Percentiles rank a stretch among this genome's conserved stretches.
These are phyloP conservation scores for Multifurca ochricompacta DNA, from an alignment of 768 basidiomycete species.

Conservation along the genomic window DNA sequence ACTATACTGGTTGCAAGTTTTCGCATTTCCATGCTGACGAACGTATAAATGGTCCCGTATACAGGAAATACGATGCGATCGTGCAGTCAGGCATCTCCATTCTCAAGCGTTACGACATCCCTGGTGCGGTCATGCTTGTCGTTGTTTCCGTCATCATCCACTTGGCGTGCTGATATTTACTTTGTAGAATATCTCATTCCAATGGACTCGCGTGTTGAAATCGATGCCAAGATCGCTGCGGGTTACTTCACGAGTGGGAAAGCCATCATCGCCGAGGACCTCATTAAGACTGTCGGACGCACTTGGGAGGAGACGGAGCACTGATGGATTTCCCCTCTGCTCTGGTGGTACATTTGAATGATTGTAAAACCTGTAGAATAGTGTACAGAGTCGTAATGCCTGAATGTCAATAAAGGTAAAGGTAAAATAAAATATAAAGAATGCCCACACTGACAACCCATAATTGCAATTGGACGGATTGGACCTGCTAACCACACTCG, in stretches of 20 bases:
- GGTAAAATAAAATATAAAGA: no score
- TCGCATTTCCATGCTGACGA: not conserved
- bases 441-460: no score
- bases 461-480: no score
- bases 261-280: conserved; percentile 66
- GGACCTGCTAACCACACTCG: no score
- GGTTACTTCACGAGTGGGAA: conserved; percentile 87
- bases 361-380: not conserved
- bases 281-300: conserved; percentile 79
- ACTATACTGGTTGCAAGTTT: not conserved
- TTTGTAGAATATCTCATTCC: conserved; percentile 73
- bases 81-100: conserved; percentile 84
- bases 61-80: conserved; percentile 91
- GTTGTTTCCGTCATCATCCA: not conserved
- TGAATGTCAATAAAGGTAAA: no score
- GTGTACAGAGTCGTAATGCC: not conserved
- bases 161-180: not conserved
- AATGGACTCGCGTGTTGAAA: conserved; percentile 86
- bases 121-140: conserved; percentile 40
- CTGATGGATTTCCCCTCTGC: conserved; percentile 27
- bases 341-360: not conserved
- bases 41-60: not conserved
- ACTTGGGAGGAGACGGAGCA: conserved; percentile 90
- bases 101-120: conserved; percentile 75
- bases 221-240: conserved; percentile 92